phyloP scores from a whole-genome alignment of 202 grass and related monocot genomes.

The Brachypodium distachyon region DNA sequence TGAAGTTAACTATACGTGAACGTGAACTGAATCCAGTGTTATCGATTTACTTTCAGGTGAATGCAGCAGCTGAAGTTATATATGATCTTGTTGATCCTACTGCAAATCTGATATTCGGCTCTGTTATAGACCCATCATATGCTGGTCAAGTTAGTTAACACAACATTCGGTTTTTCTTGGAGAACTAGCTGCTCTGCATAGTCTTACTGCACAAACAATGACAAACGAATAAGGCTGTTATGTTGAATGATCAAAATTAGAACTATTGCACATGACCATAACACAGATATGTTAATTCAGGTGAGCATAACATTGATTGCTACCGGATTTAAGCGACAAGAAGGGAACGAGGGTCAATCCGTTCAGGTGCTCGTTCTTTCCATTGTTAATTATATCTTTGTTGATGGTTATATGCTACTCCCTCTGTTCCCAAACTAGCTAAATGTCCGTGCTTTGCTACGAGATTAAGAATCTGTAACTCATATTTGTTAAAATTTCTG shows the following conservation, averaged over 20 bases:
- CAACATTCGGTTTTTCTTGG: not conserved
- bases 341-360: conserved; percentile 23
- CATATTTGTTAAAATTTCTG: too few species aligned
- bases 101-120: too few species aligned
- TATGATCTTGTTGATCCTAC: too few species aligned
- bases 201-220: not conserved
- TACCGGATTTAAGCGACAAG: conserved; percentile 47
- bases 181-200: not conserved
- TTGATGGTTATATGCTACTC: not conserved
- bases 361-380: not conserved
- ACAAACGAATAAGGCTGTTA: not conserved
- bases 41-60: too few species aligned
- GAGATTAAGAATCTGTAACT: too few species aligned
- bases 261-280: not conserved
- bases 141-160: conserved; percentile 44
- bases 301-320: conserved; percentile 61
- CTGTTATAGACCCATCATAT: too few species aligned
- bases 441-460: too few species aligned
- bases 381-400: not conserved
- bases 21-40: not conserved
- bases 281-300: conserved; percentile 12
- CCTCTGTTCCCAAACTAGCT: too few species aligned
- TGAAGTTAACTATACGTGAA: not conserved
- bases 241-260: too few species aligned
- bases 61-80: too few species aligned